phyloP scores from a whole-genome alignment of 2,329 filamentous ascomycete species.

The Neodidymelliopsis sp. region DNA sequence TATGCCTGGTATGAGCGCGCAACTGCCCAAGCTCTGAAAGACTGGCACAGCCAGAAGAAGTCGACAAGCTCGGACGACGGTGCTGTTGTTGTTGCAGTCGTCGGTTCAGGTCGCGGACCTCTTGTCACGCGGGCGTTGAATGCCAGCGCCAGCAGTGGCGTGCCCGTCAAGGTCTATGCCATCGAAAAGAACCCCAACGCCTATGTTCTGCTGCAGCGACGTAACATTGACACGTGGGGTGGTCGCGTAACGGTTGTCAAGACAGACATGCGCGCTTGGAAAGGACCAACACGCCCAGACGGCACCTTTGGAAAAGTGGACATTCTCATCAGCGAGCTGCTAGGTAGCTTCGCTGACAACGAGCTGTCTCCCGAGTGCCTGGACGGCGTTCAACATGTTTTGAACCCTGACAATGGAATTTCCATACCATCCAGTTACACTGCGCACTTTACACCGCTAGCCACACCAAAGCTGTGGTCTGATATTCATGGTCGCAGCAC shows the following conservation, averaged over 20 bases:
- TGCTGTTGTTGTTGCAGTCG: slow-evolving; percentile 85
- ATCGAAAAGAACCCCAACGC: slow-evolving; percentile 99
- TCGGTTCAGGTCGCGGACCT: slow-evolving; percentile 90
- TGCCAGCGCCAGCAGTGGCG: slow-evolving; percentile 77
- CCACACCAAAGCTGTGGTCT: slow-evolving; percentile 82
- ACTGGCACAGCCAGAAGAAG: slow-evolving; percentile 77
- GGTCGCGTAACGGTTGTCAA: slow-evolving; percentile 86
- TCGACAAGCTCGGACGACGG: slow-evolving; percentile 75
- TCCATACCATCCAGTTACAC: slow-evolving; percentile 95
- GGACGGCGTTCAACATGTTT: slow-evolving; percentile 90
- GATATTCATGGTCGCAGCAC: slow-evolving; percentile 73
- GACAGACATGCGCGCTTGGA: slow-evolving; percentile 97
- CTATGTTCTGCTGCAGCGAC: slow-evolving; percentile 87
- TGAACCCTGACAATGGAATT: slow-evolving; percentile 82
- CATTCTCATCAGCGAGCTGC: slow-evolving; percentile 90
- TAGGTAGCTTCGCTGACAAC: slow-evolving; percentile 96
- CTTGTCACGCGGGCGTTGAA: slow-evolving; percentile 86
- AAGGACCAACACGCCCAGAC: slow-evolving; percentile 70
- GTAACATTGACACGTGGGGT: slow-evolving; percentile 82
- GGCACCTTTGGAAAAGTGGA: slow-evolving; percentile 75
- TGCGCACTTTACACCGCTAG: slow-evolving; percentile 90
- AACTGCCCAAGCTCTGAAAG: slow-evolving; percentile 78
- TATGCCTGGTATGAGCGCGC: slow-evolving; percentile 95
- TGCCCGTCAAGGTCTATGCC: slow-evolving; percentile 86
- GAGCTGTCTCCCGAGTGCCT: slow-evolving; percentile 96